Percentiles rank a stretch among this genome's conserved stretches.
phyloP scores from a whole-genome alignment of 768 basidiomycete genomes.

The Phlebiopsis flavidoalba region DNA sequence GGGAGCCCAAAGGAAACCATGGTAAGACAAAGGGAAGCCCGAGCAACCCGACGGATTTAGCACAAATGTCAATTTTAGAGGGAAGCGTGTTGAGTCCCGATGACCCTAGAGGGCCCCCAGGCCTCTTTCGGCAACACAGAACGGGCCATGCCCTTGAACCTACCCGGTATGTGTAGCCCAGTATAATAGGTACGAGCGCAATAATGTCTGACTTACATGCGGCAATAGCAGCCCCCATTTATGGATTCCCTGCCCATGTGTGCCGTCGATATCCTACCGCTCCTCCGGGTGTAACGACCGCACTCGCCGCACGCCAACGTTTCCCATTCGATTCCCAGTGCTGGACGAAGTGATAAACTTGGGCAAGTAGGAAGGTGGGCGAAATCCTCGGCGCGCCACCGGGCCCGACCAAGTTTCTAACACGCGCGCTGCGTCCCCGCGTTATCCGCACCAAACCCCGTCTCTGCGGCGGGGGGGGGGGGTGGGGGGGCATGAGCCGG shows the following conservation, averaged over 20 bases:
- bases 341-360: constrained; percentile 53
- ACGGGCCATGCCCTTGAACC: constrained; percentile 1
- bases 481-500: too few relatives aligned
- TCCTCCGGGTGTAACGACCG: constrained; percentile 13
- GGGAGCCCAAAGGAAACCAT: constrained; percentile 35
- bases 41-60: too few relatives aligned
- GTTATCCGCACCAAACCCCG: constrained; percentile 58
- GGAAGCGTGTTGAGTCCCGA: too few relatives aligned
- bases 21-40: too few relatives aligned
- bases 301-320: constrained; percentile 19
- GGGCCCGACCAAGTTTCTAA: constrained; percentile 55
- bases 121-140: constrained; percentile 24
- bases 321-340: constrained; percentile 45
- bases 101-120: constrained; percentile 32
- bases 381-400: constrained; percentile 47
- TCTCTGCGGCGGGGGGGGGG: constrained; percentile 52
- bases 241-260: constrained; percentile 14
- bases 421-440: constrained; percentile 48
- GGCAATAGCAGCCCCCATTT: not conserved
- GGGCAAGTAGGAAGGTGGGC: too few relatives aligned
- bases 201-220: not conserved
- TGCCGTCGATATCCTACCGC: constrained; percentile 21
- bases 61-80: too few relatives aligned
- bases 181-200: not conserved
- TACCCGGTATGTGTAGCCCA: not conserved